Evolutionary conservation across 164 flowering plant genomes (phyloP), one percentile per base, ranked within the genome.

Genomic region (Vitis cinerea): DNA sequence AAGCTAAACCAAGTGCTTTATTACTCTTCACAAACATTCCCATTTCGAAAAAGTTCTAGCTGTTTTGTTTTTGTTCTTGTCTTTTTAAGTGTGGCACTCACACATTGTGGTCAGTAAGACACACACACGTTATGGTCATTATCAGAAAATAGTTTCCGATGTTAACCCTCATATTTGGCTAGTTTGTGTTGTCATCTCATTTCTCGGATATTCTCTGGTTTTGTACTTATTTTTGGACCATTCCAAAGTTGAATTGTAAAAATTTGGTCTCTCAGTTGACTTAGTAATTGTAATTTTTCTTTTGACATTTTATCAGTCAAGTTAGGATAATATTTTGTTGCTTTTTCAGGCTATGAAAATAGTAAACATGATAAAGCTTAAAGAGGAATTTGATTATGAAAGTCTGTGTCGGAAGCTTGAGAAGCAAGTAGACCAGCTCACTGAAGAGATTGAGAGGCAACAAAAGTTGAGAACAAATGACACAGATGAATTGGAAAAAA

Each of bases 351-450:
- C 98, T 55, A 94, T 89, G 92, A 94, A 89, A 82, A 69, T 94
- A 52, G 87, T 86, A 9, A 94, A 94, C 75, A 78, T 81, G 77
- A 66, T 91, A 59, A 94, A 91, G 78, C 86, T 91, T 55, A 94
- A 85, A 81, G 98, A 91, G 80, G 97, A 94, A 76, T 89, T 87
- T 80, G 97, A 94, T 67, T 94, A 91, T 77, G 93, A 94, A 81
- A 89, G 90, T 81, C 74, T 86, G 55, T 91, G 93, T 63, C 83
- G 94, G 66, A 87, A 87, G 79, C 97, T 94, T 70, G 90, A 90
- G 80, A 78, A 64, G 66, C 90, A 88, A 69, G 81, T 92, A 53
- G 94, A 94, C 65, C 74, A 78, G 71, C 97, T 91, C 51, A 89
- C 86, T 55, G 87, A 82, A 76, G 94, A 92, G 75, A 69, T 83